Evolutionary conservation across 306 rosid genomes (phyloP).

Genomic region (Castanospermum australe): DNA sequence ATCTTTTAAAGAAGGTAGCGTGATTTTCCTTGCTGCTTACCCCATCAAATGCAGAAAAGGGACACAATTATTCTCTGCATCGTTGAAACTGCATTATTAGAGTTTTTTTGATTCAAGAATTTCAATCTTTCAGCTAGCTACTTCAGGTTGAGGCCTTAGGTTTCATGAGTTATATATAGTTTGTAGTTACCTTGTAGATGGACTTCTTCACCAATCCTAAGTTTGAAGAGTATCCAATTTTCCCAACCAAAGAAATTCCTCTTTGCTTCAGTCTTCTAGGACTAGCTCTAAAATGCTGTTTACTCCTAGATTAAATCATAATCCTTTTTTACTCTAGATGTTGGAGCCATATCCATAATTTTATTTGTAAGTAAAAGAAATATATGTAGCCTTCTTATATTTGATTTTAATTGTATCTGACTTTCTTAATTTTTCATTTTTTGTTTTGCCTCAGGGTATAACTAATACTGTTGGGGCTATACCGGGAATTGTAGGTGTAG

Average conservation of each 20-base stretch:
- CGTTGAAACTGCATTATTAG: not conserved
- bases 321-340: not conserved
- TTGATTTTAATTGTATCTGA: not conserved
- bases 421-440: constrained; percentile 4
- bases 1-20: not conserved
- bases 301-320: not conserved
- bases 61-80: not conserved
- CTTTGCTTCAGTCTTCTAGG: not conserved
- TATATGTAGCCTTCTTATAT: not conserved
- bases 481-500: constrained; percentile 93
- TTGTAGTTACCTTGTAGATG: not conserved
- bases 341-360: not conserved
- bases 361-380: not conserved
- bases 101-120: not conserved
- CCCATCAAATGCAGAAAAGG: not conserved
- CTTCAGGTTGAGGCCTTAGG: not conserved
- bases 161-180: not conserved
- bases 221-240: constrained; percentile 1
- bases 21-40: not conserved
- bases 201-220: not conserved
- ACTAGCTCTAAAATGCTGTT: not conserved
- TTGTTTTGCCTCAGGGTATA: constrained; percentile 62
- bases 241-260: not conserved
- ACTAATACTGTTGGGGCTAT: constrained; percentile 93
- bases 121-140: not conserved